Evolutionary conservation across 106 monocot genomes (phyloP).

Genomic region (Dendrobium nobile): DNA sequence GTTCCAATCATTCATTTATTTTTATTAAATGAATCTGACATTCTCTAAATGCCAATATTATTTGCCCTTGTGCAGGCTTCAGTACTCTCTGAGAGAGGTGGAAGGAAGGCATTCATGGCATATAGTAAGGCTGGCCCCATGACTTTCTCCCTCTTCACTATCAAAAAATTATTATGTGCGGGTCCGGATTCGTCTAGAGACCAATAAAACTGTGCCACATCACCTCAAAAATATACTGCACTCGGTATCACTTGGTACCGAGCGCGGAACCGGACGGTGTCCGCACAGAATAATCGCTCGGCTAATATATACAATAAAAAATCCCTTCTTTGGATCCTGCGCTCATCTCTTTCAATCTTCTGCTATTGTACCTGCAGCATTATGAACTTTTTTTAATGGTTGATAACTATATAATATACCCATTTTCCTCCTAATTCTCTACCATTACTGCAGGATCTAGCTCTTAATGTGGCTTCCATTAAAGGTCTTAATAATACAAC

Average conservation of each 20-base stretch:
- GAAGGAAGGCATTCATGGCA: conserved; percentile 58
- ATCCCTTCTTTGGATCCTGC: not conserved
- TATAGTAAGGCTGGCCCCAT: conserved; percentile 88
- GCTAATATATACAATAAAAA: conserved; percentile 8
- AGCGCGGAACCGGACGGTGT: too few relatives aligned
- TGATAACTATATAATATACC: not conserved
- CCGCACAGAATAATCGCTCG: too few relatives aligned
- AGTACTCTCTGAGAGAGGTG: conserved; percentile 56
- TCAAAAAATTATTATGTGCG: not conserved
- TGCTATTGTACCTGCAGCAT: not conserved
- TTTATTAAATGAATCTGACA: conserved; percentile 1
- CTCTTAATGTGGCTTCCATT: not conserved
- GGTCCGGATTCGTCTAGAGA: too few relatives aligned
- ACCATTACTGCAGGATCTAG: not conserved
- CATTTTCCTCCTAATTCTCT: not conserved
- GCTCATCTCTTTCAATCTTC: not conserved
- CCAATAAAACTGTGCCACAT: too few relatives aligned
- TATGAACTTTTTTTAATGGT: not conserved
- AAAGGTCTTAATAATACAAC: not conserved
- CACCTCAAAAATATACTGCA: too few relatives aligned
- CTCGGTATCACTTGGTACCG: too few relatives aligned
- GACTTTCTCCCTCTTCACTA: conserved; percentile 32
- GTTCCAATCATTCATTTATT: not conserved
- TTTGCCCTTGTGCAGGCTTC: conserved; percentile 36
- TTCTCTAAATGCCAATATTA: not conserved